Evolutionary conservation across 2,329 filamentous ascomycete species (phyloP).

Genomic region (Coniella vitis): DNA sequence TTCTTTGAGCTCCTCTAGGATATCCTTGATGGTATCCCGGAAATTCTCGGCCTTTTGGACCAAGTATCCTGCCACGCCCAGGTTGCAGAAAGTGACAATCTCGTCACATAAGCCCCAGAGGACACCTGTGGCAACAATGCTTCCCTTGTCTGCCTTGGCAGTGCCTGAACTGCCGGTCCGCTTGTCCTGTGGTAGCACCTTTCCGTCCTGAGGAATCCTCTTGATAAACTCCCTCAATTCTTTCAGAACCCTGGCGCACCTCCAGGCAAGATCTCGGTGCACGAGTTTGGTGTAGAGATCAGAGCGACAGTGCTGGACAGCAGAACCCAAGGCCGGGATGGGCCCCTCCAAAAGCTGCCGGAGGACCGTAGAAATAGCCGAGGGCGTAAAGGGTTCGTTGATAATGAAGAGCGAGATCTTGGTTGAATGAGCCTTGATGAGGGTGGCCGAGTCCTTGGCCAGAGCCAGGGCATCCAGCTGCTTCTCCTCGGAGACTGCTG

Average conservation of each 20-base stretch:
- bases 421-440: constrained; percentile 76
- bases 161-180: constrained; percentile 34
- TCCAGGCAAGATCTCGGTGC: constrained; percentile 54
- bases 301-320: constrained; percentile 58
- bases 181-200: constrained; percentile 39
- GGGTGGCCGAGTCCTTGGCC: constrained; percentile 62
- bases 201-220: constrained; percentile 54
- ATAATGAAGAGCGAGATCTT: constrained; percentile 83
- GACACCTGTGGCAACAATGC: constrained; percentile 62
- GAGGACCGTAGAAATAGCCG: constrained; percentile 64
- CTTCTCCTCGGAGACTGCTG: constrained; percentile 15
- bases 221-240: constrained; percentile 56
- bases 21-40: constrained; percentile 70
- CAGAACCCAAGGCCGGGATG: constrained; percentile 68
- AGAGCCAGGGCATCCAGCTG: constrained; percentile 55
- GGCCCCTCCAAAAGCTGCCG: constrained; percentile 64
- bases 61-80: constrained; percentile 65
- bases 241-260: constrained; percentile 52
- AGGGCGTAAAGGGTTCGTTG: constrained; percentile 78
- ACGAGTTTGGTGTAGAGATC: constrained; percentile 57
- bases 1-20: constrained; percentile 77
- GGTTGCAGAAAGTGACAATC: constrained; percentile 53
- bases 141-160: constrained; percentile 37
- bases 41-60: constrained; percentile 67
- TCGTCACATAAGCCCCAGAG: constrained; percentile 81